phyloP scores from a whole-genome alignment of 2,329 filamentous ascomycete species.

The Zymoseptoria brevis region DNA sequence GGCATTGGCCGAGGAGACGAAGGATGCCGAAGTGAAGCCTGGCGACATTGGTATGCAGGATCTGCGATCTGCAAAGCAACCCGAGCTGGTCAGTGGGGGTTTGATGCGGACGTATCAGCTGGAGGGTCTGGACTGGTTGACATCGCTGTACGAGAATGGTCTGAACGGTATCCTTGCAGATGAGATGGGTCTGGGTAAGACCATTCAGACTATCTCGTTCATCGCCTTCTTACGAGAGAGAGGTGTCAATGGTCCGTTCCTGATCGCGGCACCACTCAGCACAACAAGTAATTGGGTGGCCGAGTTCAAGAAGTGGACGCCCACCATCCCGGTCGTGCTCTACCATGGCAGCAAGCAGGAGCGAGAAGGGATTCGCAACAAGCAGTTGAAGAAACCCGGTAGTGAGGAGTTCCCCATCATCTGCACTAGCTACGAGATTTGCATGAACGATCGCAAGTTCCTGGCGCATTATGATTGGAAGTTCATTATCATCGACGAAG shows the following conservation, averaged over 20 bases:
- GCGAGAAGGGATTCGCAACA: conserved; percentile 65
- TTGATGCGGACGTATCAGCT: conserved; percentile 92
- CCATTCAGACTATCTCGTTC: conserved; percentile 80
- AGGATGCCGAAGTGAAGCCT: conserved; percentile 50
- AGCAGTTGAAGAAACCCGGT: conserved; percentile 61
- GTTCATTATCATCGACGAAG: conserved; percentile 97
- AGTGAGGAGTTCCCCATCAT: conserved; percentile 76
- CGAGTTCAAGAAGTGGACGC: conserved; percentile 86
- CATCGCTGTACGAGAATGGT: conserved; percentile 74
- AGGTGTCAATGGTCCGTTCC: conserved; percentile 77
- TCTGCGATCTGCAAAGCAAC: conserved; percentile 75
- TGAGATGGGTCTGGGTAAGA: conserved; percentile 92
- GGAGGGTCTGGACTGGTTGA: conserved; percentile 90
- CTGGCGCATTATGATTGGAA: conserved; percentile 85
- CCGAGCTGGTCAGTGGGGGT: conserved; percentile 74
- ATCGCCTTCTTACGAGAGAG: conserved; percentile 82
- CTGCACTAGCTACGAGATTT: conserved; percentile 93
- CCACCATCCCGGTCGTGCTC: conserved; percentile 75
- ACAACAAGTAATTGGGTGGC: conserved; percentile 94
- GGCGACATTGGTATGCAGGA: conserved; percentile 58
- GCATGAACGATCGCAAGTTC: conserved; percentile 77
- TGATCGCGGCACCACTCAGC: conserved; percentile 84
- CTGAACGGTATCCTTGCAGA: conserved; percentile 87
- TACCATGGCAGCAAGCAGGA: conserved; percentile 81
- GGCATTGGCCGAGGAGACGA: conserved; percentile 50